phyloP scores from a whole-genome alignment of 768 basidiomycete species.

The Hericium rajendrae region DNA sequence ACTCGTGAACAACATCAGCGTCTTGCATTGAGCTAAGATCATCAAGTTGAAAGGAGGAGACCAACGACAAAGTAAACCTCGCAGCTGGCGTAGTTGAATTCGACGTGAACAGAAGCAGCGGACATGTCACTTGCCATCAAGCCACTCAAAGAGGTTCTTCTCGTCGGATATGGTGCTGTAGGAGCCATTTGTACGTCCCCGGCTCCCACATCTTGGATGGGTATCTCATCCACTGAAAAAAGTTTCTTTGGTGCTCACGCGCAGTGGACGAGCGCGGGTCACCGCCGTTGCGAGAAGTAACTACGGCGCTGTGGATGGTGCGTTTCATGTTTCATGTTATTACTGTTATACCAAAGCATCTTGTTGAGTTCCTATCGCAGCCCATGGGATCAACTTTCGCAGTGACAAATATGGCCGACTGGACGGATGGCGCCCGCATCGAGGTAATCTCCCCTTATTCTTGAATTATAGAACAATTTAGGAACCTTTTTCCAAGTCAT shows the following conservation, averaged over 20 bases:
- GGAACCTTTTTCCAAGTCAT: constrained; percentile 35
- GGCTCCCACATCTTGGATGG: not conserved
- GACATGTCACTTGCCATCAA: not conserved
- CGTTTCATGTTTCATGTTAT: not conserved
- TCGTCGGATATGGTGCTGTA: constrained; percentile 60
- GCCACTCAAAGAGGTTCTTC: constrained; percentile 34
- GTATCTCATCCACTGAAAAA: not conserved
- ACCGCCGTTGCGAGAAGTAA: constrained; percentile 70
- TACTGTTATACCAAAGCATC: not conserved
- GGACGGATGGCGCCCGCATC: not conserved
- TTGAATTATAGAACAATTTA: not conserved
- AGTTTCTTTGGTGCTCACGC: constrained; percentile 50
- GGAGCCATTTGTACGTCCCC: constrained; percentile 46
- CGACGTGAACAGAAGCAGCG: not conserved
- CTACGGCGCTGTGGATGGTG: constrained; percentile 45
- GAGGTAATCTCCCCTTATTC: not conserved
- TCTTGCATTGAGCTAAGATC: not conserved
- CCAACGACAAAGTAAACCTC: not conserved
- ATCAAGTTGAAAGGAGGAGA: not conserved
- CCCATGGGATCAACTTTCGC: not conserved
- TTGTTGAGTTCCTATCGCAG: not conserved
- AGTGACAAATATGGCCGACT: not conserved
- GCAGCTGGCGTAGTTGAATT: not conserved
- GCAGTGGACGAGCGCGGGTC: constrained; percentile 44
- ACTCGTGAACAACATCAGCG: not conserved